These are phyloP conservation scores for Yamadazyma ubonensis DNA, from an alignment of 805 yeast genomes.

Conservation along the genomic window DNA sequence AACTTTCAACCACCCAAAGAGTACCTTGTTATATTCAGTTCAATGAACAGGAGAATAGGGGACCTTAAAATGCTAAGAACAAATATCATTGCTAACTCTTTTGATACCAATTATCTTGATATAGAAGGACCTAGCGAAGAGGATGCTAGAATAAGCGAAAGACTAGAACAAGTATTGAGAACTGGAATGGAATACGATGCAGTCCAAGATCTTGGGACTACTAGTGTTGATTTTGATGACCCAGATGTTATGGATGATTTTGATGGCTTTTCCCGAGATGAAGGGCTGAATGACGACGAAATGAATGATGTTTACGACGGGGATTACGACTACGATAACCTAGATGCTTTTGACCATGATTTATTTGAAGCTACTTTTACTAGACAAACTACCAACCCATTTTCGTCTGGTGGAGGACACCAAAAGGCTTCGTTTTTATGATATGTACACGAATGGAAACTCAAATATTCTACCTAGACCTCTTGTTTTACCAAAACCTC, in stretches of 20 bases:
- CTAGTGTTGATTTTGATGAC: not conserved
- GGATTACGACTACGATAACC: constrained; percentile 6
- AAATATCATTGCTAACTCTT: constrained; percentile 1
- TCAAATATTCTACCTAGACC: too few species aligned
- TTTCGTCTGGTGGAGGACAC: constrained; percentile 13
- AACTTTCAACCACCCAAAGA: not conserved
- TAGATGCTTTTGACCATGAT: not conserved
- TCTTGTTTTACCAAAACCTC: too few species aligned
- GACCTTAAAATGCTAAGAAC: constrained; percentile 2
- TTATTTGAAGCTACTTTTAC: constrained; percentile 7
- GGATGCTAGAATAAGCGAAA: constrained; percentile 1
- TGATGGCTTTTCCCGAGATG: not conserved
- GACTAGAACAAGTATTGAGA: constrained; percentile 3
- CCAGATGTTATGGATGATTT: not conserved
- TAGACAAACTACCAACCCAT: constrained; percentile 8
- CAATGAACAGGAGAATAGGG: constrained; percentile 7
- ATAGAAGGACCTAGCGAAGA: constrained; percentile 1
- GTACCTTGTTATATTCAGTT: constrained; percentile 5
- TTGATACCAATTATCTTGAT: constrained; percentile 1
- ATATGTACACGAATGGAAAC: too few species aligned
- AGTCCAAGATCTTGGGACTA: not conserved
- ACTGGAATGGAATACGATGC: constrained; percentile 1
- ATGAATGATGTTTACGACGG: constrained; percentile 1
- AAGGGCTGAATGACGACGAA: not conserved
- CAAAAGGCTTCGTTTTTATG: constrained; percentile 10